Percentiles rank a stretch among this genome's conserved stretches.
phyloP scores from a whole-genome alignment of 1,284 basidiomycete genomes.

The Inonotus hispidus region DNA sequence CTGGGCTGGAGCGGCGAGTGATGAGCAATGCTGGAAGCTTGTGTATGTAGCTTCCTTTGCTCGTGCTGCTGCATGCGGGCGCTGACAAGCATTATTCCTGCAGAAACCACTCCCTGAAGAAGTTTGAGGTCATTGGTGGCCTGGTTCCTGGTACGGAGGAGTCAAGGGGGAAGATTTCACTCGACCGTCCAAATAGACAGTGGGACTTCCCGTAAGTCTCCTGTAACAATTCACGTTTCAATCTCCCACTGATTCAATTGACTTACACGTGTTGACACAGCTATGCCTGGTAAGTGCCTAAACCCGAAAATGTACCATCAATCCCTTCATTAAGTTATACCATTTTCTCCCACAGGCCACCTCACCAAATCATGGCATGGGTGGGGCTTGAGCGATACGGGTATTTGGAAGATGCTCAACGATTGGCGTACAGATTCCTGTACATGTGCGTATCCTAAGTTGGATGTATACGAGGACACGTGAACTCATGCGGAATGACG shows the following conservation, averaged over 20 bases:
- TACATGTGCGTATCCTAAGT: slow-evolving; percentile 69
- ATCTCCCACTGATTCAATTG: slow-evolving; percentile 15
- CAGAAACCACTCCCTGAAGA: slow-evolving; percentile 81
- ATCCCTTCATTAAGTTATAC: slow-evolving; percentile 1
- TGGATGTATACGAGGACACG: neutral
- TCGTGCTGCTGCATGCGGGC: slow-evolving; percentile 3
- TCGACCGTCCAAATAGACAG: slow-evolving; percentile 97
- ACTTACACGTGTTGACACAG: slow-evolving; percentile 29
- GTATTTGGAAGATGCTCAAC: slow-evolving; percentile 88
- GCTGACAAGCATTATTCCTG: slow-evolving; percentile 18
- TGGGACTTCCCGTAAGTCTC: slow-evolving; percentile 85
- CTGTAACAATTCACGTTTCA: slow-evolving; percentile 20
- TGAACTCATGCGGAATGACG: neutral
- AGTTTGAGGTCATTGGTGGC: slow-evolving; percentile 96
- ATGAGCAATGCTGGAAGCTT: slow-evolving; percentile 89
- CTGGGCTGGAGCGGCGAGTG: slow-evolving; percentile 96
- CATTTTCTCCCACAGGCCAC: slow-evolving; percentile 69
- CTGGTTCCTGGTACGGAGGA: slow-evolving; percentile 95
- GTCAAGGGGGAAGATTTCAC: slow-evolving; percentile 90
- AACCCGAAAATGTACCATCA: neutral
- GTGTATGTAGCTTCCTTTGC: slow-evolving; percentile 53
- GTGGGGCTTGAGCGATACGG: slow-evolving; percentile 96
- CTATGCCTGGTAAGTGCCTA: slow-evolving; percentile 51
- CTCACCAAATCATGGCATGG: slow-evolving; percentile 97
- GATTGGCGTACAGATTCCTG: slow-evolving; percentile 92